Evolutionary conservation across 1,284 basidiomycete species (phyloP), one percentile per base, ranked within the genome.

Genomic region (Mycena sp.): DNA sequence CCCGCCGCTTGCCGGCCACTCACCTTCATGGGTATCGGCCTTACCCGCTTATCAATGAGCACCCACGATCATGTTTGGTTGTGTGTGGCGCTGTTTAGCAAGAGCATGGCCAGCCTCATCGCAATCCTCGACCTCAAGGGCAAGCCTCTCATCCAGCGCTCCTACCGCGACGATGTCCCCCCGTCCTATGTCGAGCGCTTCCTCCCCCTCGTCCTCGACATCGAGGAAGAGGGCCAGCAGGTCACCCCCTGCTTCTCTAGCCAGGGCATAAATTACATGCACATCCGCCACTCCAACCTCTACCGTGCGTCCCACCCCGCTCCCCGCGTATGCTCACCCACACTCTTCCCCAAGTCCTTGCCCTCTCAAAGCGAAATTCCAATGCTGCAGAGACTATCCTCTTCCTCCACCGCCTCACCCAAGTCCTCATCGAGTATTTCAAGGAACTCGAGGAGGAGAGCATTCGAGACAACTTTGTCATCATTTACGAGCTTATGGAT

Each of bases 391-490:
- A 99, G 79, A 91, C 96, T 71, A 95, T 99, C 77, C 88, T 98
- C 69, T 99, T 99, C 83, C 86, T 99, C 19, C 98, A 99, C 80
- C 91, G 96, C 55, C 85, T 99, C 48, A 87, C 85, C 0, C 87
- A 94, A 75, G 94, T 98, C 7, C 85, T 99, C 55, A 87, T 97
- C 57, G 98, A 99, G 76, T 99, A 99, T 85, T 99, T 99, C 84
- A 99, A 99, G 79, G 96, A 99, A 77, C 88, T 99, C 19, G 98
- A 99, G 78, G 98, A 99, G 74, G 98, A 99, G 81, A 97, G 94
- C 38, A 99, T 99, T 76, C 87, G 97, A 17, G 98, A 99, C 80
- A 99, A 99, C 78, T 98, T 98, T 76, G 96, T 98, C 56, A 96
- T 98, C 77, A 97, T 98, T 58, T 98, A 96, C 76, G 96, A 98